phyloP scores from a whole-genome alignment of 495 filamentous ascomycete species.

The Aspergillus haitiensis region DNA sequence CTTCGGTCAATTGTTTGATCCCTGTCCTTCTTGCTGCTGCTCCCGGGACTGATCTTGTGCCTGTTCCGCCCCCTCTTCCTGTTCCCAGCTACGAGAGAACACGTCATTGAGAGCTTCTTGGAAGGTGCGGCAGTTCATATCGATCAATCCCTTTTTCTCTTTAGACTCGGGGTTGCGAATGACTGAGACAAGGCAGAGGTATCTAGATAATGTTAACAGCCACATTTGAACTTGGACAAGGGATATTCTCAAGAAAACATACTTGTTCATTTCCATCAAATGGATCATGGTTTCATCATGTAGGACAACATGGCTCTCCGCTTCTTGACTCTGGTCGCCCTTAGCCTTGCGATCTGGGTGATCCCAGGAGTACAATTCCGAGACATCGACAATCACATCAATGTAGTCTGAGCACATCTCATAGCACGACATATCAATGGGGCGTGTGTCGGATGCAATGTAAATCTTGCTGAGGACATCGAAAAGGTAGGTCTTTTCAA shows the following conservation, averaged over 20 bases:
- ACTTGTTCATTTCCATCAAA: conserved; percentile 89
- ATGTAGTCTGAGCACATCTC: conserved; percentile 98
- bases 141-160: conserved; percentile 58
- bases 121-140: conserved; percentile 62
- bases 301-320: conserved; percentile 75
- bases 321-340: conserved; percentile 66
- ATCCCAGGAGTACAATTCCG: conserved; percentile 85
- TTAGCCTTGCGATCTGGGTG: conserved; percentile 59
- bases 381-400: conserved; percentile 94
- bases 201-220: conserved; percentile 35
- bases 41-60: conserved; percentile 10
- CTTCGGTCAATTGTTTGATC: conserved; percentile 5
- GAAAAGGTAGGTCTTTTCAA: conserved; percentile 97
- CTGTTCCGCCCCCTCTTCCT: conserved; percentile 25
- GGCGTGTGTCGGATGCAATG: conserved; percentile 90
- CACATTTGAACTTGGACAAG: not conserved
- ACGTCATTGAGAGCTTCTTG: conserved; percentile 60
- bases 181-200: conserved; percentile 71
- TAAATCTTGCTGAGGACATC: conserved; percentile 98
- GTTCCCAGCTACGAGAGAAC: conserved; percentile 52
- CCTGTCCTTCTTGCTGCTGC: conserved; percentile 4
- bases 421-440: conserved; percentile 89
- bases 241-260: conserved; percentile 27
- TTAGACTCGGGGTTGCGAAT: conserved; percentile 63
- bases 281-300: conserved; percentile 83